These are phyloP conservation scores for Seiridium unicorne DNA, from an alignment of 2,329 filamentous ascomycete species.

Conservation along the genomic window DNA sequence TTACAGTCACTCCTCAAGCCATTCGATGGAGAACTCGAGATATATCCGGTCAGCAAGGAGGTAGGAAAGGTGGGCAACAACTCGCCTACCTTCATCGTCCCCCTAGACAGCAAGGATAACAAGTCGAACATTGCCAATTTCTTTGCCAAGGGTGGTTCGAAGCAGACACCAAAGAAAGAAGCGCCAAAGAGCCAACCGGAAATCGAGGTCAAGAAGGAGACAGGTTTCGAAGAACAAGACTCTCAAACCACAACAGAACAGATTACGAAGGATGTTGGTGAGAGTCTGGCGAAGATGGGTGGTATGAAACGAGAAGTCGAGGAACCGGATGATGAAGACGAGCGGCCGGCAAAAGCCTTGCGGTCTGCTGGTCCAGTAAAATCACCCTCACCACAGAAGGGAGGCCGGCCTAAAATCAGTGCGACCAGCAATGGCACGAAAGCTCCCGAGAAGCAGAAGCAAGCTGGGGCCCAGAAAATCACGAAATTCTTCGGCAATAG, in stretches of 20 bases:
- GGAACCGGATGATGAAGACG: conserved; percentile 25
- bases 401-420: conserved; percentile 32
- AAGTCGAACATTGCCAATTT: conserved; percentile 94
- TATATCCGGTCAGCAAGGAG: conserved; percentile 82
- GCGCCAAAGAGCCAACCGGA: conserved; percentile 16
- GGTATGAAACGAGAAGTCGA: conserved; percentile 25
- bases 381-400: conserved; percentile 19
- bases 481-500: conserved; percentile 46
- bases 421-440: conserved; percentile 38
- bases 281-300: background rate
- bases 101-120: conserved; percentile 80
- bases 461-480: conserved; percentile 41
- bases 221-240: conserved; percentile 17
- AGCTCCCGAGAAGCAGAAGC: conserved; percentile 29
- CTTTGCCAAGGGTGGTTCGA: conserved; percentile 62
- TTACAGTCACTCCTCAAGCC: conserved; percentile 79
- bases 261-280: background rate
- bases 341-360: conserved; percentile 8
- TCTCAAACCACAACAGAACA: conserved; percentile 2
- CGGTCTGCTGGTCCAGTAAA: conserved; percentile 17
- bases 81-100: conserved; percentile 78
- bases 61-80: conserved; percentile 95
- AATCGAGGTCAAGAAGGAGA: conserved; percentile 18
- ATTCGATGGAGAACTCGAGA: conserved; percentile 74
- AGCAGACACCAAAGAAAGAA: conserved; percentile 22